Percentiles rank a stretch among this genome's conserved stretches.
These are phyloP conservation scores for Pythium brassicae DNA, from an alignment of 352 stramenopile species.

Conservation along the genomic window DNA sequence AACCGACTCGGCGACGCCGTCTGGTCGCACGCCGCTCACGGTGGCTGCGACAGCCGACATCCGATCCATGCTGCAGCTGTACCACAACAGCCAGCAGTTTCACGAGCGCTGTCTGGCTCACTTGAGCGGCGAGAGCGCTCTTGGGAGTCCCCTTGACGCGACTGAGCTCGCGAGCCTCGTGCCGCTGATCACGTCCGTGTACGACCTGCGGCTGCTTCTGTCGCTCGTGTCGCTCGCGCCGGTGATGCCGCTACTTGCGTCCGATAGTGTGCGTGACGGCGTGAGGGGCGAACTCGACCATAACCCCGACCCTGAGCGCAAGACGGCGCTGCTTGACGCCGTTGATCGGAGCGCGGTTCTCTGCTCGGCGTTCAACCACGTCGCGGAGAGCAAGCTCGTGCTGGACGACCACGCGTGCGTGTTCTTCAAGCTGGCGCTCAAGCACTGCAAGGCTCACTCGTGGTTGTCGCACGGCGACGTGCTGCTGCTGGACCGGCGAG, in stretches of 20 bases:
- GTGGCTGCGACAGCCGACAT: neutral
- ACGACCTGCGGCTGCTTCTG: neutral
- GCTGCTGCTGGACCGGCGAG: neutral
- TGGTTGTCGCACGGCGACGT: neutral
- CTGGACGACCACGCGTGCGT: neutral
- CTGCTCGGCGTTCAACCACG: neutral
- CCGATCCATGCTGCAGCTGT: neutral
- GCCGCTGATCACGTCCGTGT: neutral
- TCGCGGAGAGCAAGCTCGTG: neutral
- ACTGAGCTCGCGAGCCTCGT: neutral
- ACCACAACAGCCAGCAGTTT: neutral
- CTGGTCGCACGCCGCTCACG: neutral
- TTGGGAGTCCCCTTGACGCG: too few species aligned
- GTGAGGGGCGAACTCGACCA: too few species aligned
- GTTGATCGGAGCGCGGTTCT: neutral
- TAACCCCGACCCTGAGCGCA: too few species aligned
- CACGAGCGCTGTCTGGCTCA: neutral
- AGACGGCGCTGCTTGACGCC: too few species aligned
- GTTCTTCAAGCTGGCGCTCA: neutral
- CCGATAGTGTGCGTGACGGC: too few species aligned
- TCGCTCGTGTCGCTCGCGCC: constrained; percentile 1
- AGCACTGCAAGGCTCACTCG: neutral
- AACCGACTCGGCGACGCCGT: neutral
- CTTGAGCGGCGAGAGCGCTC: neutral
- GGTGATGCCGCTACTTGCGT: too few species aligned